A percentile compares a stretch with the other conserved stretches of the same genome.
These are phyloP conservation scores for Rhytidhysteron rufulum DNA, from an alignment of 2,329 filamentous ascomycete species.

Conservation along the genomic window DNA sequence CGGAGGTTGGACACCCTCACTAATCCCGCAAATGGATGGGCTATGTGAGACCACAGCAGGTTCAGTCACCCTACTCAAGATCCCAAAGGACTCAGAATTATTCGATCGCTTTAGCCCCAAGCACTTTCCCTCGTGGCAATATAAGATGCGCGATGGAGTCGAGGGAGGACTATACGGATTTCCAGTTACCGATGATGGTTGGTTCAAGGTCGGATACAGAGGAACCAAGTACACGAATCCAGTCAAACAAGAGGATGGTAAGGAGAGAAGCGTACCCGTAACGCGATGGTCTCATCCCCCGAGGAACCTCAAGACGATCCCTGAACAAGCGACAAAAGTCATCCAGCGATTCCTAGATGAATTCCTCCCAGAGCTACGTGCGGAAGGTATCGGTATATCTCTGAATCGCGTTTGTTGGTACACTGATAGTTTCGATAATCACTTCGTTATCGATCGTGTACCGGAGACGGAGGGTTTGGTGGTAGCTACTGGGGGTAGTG, in stretches of 20 bases:
- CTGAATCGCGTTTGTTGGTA: slow-evolving; percentile 51
- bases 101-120: slow-evolving; percentile 40
- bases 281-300: too few relatives aligned
- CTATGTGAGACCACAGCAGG: slow-evolving; percentile 50
- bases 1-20: slow-evolving; percentile 43
- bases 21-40: slow-evolving; percentile 38
- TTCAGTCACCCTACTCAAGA: slow-evolving; percentile 41
- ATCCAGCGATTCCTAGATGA: slow-evolving; percentile 34
- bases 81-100: slow-evolving; percentile 38
- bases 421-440: slow-evolving; percentile 47
- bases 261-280: too few relatives aligned
- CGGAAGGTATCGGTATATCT: slow-evolving; percentile 18
- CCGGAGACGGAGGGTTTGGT: slow-evolving; percentile 44
- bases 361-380: slow-evolving; percentile 43
- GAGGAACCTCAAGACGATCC: slow-evolving; percentile 22
- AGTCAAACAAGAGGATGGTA: too few relatives aligned
- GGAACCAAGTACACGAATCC: slow-evolving; percentile 49
- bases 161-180: slow-evolving; percentile 45
- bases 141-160: slow-evolving; percentile 28
- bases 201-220: slow-evolving; percentile 50
- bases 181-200: slow-evolving; percentile 39
- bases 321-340: slow-evolving; percentile 21
- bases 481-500: slow-evolving; percentile 54
- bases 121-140: slow-evolving; percentile 45
- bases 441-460: slow-evolving; percentile 48